Evolutionary conservation across 2,329 filamentous ascomycete genomes (phyloP), one percentile per base, ranked within the genome.

Genomic region (Lasiodiplodia gonubiensis): DNA sequence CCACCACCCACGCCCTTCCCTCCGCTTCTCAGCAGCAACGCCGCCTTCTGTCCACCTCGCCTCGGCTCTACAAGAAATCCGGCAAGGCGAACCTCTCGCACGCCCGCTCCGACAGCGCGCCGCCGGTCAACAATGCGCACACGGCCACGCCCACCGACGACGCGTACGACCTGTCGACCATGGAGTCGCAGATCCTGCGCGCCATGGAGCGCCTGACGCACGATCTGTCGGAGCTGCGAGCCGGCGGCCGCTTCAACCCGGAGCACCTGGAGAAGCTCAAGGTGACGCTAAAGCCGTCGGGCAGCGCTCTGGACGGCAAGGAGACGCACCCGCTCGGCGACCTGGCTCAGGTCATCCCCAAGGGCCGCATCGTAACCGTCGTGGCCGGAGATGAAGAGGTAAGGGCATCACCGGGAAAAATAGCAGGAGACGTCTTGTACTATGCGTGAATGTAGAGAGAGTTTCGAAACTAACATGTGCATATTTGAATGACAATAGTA

Each of bases 261-360:
- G 85, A 88, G 57, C 75, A 85, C 1, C 80, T 92, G 35, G 89
- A 91, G 76, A 80, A 78, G 23, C 72, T 92, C 64, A 83, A 84
- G 46, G 89, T 92, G n/a, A 80, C 84, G 60, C 60, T 65, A 27
- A 68, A 68, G 67, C 30, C 42, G 30, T 54, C n/a, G 25, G 54
- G 68, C 86, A 64, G 89, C 67, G 59, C 59, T 18, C 59, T 35
- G 18, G 80, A 78, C 57, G 75, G 73, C 37, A 71, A 73, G 66
- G 74, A 73, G 68, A 85, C 78, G 1, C 82, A 86, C 59, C 83
- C 80, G 69, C 72, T 92, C 61, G 83, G 85, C 11, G 89, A 91
- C 73, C 73, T 92, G 67, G 89, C 89, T 2, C 89, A 90, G 74
- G 87, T 92, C 18, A 81, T 91, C 48, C 87, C 88, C 0, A 88